Evolutionary conservation across 164 flowering plant species (phyloP).

Genomic region (Taxillus chinensis): DNA sequence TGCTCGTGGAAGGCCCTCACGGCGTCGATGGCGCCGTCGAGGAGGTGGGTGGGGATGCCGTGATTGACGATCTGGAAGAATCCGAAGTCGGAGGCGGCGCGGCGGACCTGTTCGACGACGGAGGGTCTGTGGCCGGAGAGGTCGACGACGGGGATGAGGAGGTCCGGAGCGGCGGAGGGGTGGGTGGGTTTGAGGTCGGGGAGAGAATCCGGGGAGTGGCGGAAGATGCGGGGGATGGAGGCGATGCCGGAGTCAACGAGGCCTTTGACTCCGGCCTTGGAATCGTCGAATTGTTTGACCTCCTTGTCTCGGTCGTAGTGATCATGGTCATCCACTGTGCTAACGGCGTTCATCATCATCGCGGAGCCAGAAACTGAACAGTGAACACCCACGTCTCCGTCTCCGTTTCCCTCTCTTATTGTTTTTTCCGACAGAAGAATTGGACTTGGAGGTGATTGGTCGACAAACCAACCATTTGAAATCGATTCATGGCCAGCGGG

Average conservation of each 20-base stretch:
- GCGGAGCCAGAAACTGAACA: too few species aligned
- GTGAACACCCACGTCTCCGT: too few species aligned
- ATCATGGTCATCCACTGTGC: not conserved
- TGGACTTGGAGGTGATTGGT: too few species aligned
- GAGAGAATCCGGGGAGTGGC: slow-evolving; percentile 38
- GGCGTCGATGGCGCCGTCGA: slow-evolving; percentile 17
- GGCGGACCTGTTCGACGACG: slow-evolving; percentile 22
- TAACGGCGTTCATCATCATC: too few species aligned
- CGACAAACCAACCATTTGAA: too few species aligned
- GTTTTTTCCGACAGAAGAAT: too few species aligned
- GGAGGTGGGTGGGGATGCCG: slow-evolving; percentile 17
- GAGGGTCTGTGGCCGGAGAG: slow-evolving; percentile 15
- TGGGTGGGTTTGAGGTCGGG: slow-evolving; percentile 12
- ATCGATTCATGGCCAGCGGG: too few species aligned
- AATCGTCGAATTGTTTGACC: slow-evolving; percentile 50
- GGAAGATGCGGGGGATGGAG: slow-evolving; percentile 50
- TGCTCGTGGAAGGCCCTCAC: slow-evolving; percentile 40
- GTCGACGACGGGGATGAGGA: slow-evolving; percentile 37
- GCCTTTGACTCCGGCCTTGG: slow-evolving; percentile 63
- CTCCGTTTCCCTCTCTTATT: too few species aligned
- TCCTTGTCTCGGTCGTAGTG: slow-evolving; percentile 28
- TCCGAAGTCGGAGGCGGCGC: slow-evolving; percentile 29
- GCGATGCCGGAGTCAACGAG: slow-evolving; percentile 50
- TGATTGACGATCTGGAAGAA: slow-evolving; percentile 57
- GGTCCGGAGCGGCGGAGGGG: not conserved